These are phyloP conservation scores for Fusarium sp. DNA, from an alignment of 2,329 filamentous ascomycete genomes.

Conservation along the genomic window DNA sequence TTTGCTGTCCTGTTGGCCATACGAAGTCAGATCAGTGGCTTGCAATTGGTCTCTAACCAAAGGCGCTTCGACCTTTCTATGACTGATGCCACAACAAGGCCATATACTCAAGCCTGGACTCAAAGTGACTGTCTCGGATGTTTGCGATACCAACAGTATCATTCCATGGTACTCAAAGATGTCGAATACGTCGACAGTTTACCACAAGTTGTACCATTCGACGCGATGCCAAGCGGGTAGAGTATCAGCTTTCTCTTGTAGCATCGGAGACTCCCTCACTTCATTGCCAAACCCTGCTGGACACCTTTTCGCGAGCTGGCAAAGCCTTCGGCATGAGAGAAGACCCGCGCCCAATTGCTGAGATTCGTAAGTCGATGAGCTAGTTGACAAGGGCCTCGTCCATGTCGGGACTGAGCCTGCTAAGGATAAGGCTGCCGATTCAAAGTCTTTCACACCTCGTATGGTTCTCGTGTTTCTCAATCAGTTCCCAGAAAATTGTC, in stretches of 20 bases:
- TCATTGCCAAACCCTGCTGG: no score
- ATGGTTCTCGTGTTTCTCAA: no score
- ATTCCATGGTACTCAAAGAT: not conserved
- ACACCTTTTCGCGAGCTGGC: not conserved
- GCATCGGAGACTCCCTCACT: not conserved
- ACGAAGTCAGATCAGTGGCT: not conserved
- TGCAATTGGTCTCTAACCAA: not conserved
- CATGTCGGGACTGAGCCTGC: no score
- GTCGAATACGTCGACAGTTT: not conserved
- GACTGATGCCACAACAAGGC: no score
- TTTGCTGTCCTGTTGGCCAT: fast-evolving
- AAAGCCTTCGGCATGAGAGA: not conserved
- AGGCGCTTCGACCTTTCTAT: fast-evolving
- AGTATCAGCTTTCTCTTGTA: not conserved
- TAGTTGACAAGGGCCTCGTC: no score
- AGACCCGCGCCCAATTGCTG: not conserved
- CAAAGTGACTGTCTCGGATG: not conserved
- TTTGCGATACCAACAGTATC: not conserved
- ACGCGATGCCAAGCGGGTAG: not conserved
- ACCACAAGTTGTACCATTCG: not conserved
- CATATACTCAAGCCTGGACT: not conserved
- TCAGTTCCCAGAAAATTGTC: not conserved
- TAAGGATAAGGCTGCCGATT: no score
- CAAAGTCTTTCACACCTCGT: no score
- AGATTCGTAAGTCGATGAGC: not conserved